These are phyloP conservation scores for Fragaria vesca DNA, from an alignment of 306 rosid species.

Conservation along the genomic window DNA sequence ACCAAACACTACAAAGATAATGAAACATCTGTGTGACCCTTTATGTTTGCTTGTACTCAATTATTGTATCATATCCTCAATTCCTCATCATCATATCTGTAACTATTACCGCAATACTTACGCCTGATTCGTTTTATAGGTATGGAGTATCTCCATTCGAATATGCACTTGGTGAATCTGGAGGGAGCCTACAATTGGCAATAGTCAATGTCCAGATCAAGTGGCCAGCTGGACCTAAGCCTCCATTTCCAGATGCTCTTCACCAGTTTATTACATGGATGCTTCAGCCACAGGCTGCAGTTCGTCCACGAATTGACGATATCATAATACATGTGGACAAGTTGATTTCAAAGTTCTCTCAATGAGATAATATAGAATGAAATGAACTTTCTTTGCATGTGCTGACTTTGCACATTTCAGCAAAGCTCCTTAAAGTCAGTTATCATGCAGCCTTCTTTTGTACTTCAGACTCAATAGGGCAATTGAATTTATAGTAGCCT, in stretches of 20 bases:
- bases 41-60: background rate
- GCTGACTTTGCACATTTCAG: conserved; percentile 12
- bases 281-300: conserved; percentile 91
- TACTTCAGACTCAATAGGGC: conserved; percentile 27
- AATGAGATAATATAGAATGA: conserved; percentile 40
- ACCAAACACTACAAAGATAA: background rate
- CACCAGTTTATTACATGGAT: conserved; percentile 96
- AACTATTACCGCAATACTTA: conserved; percentile 7
- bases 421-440: conserved; percentile 20
- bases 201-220: conserved; percentile 80
- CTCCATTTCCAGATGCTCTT: conserved; percentile 89
- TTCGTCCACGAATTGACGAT: conserved; percentile 86
- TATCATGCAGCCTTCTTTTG: conserved; percentile 11
- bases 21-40: background rate
- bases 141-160: conserved; percentile 97
- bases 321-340: conserved; percentile 91
- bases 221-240: conserved; percentile 86
- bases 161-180: conserved; percentile 95
- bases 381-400: conserved; percentile 9
- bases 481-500: conserved; percentile 36
- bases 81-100: background rate
- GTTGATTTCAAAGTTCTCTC: conserved; percentile 83
- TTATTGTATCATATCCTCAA: background rate
- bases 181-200: conserved; percentile 97
- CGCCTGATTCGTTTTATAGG: conserved; percentile 45